Evolutionary conservation across 768 basidiomycete genomes (phyloP), one percentile per base, ranked within the genome.

Genomic region (Hygrocybe punicea): DNA sequence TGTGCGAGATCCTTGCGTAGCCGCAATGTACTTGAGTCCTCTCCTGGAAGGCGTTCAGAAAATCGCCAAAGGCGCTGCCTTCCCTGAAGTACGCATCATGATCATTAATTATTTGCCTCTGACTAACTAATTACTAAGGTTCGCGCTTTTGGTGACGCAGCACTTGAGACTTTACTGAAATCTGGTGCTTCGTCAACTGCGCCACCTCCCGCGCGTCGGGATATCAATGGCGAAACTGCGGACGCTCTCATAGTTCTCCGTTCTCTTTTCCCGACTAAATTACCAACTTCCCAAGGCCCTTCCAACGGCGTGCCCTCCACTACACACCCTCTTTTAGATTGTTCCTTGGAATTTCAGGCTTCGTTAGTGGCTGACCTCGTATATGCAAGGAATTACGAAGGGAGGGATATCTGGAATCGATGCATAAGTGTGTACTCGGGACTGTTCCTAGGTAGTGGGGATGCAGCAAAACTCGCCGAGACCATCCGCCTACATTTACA

Each of bases 31-130:
- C 71, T 83, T 95, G 34, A 88, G 87, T 61, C 80, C 87, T 39
- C 84, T 98, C 40, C 87, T 96, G 4, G 89, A 91, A 34, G 93
- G 95, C 57, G 93, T 96, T 16, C 84, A 91, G 67, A 91, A 89
- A 72, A 93, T 98, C 62, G 90, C 90, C 11, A 84, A 85, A 55
- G 83, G 88, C 16, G 95, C 95, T 53, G 93, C 95, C 24, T 98
- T 98, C 80, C 96, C 96, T 53, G 96, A 98, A 76, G 92, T 87
- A 39, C 55, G 79, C 16, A 35, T 24, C 23, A 36, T 51, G 23
- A 51, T 53, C 54, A 35, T 36, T 40, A 56, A 51, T 50, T 16
- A 49, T 59, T 58, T 59, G 53, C 64, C 55, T 57, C 61, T 45
- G 23, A 40, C 29, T 35, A 33, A 40, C 48, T 36, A 34, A 35